Evolutionary conservation across 768 basidiomycete genomes (phyloP).

Genomic region (Kwoniella sp.): DNA sequence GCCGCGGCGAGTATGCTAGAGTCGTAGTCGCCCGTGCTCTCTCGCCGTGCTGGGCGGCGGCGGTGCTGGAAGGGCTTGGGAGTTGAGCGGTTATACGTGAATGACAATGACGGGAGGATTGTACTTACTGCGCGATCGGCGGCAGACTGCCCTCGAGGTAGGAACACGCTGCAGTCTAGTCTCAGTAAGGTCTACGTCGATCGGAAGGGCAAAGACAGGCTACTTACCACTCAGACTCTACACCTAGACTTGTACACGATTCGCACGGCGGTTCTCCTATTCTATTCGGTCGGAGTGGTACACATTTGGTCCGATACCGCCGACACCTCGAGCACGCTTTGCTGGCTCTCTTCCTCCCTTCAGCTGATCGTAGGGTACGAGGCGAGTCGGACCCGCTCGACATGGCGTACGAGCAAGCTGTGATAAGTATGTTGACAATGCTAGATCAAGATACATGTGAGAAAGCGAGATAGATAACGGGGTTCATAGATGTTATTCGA

Average conservation of each 20-base stretch:
- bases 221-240: slow-evolving; percentile 19
- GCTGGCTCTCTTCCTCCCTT: slow-evolving; percentile 15
- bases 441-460: too few species aligned
- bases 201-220: too few species aligned
- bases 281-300: slow-evolving; percentile 1
- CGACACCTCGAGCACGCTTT: slow-evolving; percentile 25
- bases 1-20: not conserved
- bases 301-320: slow-evolving; percentile 25
- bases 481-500: not conserved
- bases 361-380: not conserved
- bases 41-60: not conserved
- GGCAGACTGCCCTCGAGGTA: slow-evolving; percentile 22
- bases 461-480: not conserved
- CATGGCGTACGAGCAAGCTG: not conserved
- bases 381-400: not conserved
- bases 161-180: slow-evolving; percentile 7
- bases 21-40: not conserved
- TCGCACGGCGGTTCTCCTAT: slow-evolving; percentile 14
- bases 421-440: not conserved
- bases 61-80: slow-evolving; percentile 1
- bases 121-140: slow-evolving; percentile 18
- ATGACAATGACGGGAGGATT: too few species aligned
- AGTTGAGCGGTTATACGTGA: not conserved
- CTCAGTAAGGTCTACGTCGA: not conserved
- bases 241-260: slow-evolving; percentile 4